Conservation (phyloP, 2,329 filamentous ascomycete genomes). For the Colletotrichum destructivum region DNA sequence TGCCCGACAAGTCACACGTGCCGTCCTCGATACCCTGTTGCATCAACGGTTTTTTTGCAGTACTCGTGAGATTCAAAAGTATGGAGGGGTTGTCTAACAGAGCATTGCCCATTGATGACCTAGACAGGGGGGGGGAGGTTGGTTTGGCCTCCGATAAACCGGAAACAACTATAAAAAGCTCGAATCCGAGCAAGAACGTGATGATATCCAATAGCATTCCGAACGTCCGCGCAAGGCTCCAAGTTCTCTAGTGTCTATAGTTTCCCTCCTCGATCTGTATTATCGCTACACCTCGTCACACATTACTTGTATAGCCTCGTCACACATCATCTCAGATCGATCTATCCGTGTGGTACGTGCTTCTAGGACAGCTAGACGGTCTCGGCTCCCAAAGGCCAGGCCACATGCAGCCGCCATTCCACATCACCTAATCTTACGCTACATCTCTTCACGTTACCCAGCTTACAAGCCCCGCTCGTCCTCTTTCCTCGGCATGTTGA, state of each 20-base stretch:
- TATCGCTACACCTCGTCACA: neutral
- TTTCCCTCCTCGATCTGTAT: neutral
- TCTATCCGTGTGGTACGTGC: neutral
- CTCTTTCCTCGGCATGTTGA: constrained; percentile 31
- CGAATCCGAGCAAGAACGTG: neutral
- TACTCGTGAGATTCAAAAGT: too few relatives aligned
- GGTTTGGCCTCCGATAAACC: too few relatives aligned
- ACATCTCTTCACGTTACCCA: neutral
- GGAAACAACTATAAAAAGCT: neutral
- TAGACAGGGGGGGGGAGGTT: too few relatives aligned
- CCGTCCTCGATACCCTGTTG: neutral
- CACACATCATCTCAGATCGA: neutral
- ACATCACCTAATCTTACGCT: too few relatives aligned
- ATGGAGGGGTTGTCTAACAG: too few relatives aligned
- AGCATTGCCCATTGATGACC: too few relatives aligned
- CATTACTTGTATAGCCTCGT: neutral
- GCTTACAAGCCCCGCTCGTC: neutral
- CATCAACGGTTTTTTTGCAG: too few relatives aligned
- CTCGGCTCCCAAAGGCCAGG: neutral
- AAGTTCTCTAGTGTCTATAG: neutral
- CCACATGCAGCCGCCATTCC: neutral
- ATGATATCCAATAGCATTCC: neutral
- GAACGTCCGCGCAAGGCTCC: too few relatives aligned
- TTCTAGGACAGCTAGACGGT: neutral
- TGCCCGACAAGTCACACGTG: too few relatives aligned